Evolutionary conservation across 139 green algal genomes (phyloP).

Genomic region (Cymbomonas tetramitiformis): DNA sequence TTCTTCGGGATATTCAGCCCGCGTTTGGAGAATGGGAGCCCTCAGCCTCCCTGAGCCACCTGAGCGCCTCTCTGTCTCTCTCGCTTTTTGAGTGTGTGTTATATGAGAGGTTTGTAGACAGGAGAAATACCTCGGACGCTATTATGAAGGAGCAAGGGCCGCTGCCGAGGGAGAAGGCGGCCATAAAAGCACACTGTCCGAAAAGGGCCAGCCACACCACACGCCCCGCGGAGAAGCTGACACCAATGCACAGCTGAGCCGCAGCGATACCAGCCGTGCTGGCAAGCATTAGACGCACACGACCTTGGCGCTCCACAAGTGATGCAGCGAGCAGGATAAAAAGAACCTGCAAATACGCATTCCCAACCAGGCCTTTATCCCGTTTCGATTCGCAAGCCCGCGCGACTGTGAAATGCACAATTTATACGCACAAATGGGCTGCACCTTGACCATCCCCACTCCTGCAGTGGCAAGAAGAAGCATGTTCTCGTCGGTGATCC

Average conservation of each 20-base stretch:
- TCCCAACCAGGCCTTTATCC: not conserved
- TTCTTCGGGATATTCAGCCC: too few relatives aligned
- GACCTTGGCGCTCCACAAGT: constrained; percentile 17
- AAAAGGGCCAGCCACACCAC: constrained; percentile 8
- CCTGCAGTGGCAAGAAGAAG: constrained; percentile 19
- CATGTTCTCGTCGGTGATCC: not conserved
- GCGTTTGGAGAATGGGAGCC: too few relatives aligned
- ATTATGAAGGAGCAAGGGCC: constrained; percentile 25
- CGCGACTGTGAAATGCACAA: not conserved
- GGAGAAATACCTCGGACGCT: constrained; percentile 25
- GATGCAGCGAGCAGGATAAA: constrained; percentile 15
- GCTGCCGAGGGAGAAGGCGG: constrained; percentile 25
- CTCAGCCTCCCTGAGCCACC: too few relatives aligned
- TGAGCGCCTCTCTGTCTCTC: too few relatives aligned
- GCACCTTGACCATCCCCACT: not conserved
- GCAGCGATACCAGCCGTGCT: not conserved
- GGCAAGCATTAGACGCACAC: not conserved
- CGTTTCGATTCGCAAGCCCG: not conserved
- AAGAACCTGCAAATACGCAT: not conserved
- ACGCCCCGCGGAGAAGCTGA: not conserved
- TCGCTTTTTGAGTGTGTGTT: too few relatives aligned
- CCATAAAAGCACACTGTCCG: constrained; percentile 19
- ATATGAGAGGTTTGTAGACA: too few relatives aligned
- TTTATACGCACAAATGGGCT: not conserved
- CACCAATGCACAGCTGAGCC: not conserved